A percentile compares a stretch with the other conserved stretches of the same genome.
Evolutionary conservation across 495 filamentous ascomycete genomes (phyloP).

Genomic region (Podospora tetraspora): DNA sequence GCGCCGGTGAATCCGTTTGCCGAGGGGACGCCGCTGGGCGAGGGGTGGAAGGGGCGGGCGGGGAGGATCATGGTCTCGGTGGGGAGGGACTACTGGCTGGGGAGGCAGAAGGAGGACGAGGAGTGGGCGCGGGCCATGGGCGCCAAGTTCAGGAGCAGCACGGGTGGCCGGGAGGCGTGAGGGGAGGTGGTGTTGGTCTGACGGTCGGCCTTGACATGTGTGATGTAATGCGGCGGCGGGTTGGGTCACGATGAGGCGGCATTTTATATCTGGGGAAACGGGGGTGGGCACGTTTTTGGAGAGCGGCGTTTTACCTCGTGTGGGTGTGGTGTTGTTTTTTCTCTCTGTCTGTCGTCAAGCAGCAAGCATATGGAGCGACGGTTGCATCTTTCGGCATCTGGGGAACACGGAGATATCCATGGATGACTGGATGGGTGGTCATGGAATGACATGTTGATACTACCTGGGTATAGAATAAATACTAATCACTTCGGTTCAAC

Average conservation of each 20-base stretch:
- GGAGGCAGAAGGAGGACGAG: constrained; percentile 41
- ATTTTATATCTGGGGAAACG: neutral
- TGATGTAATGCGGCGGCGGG: neutral
- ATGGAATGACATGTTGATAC: neutral
- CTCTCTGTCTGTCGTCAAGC: neutral
- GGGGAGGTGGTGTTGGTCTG: too few species aligned
- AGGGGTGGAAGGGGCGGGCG: constrained; percentile 69
- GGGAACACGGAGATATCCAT: neutral
- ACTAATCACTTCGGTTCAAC: neutral
- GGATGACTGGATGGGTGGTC: neutral
- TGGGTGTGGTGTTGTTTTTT: neutral
- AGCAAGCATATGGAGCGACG: neutral
- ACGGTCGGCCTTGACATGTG: neutral
- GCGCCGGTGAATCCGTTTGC: constrained; percentile 64
- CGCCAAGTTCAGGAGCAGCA: constrained; percentile 47
- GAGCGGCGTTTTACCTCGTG: neutral
- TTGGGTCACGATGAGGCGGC: neutral
- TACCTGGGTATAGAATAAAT: neutral
- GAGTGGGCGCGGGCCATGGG: constrained; percentile 56
- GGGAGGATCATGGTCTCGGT: constrained; percentile 68
- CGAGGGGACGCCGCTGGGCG: constrained; percentile 57
- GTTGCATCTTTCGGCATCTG: neutral
- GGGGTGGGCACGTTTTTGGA: neutral
- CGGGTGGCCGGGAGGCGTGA: neutral
- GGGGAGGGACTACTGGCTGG: constrained; percentile 73